Conservation (phyloP, 192 early-diverging fungal genomes). For the Gigaspora rosea region DNA sequence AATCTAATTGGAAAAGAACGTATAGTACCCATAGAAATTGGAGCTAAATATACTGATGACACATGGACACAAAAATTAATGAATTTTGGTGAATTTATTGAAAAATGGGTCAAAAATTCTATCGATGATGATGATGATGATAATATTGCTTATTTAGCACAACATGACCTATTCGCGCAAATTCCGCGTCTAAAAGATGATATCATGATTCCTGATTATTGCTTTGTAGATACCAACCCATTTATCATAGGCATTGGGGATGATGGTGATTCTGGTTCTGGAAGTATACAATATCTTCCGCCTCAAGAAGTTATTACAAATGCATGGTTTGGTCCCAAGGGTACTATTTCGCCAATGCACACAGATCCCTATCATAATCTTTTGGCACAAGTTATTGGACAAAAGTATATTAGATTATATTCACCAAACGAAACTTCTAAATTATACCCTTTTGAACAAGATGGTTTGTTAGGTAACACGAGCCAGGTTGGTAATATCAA, state of each 20-base stretch:
- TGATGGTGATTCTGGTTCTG: not conserved
- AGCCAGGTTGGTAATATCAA: slow-evolving; percentile 53
- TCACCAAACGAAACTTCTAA: slow-evolving; percentile 57
- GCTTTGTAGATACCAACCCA: slow-evolving; percentile 49
- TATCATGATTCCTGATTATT: slow-evolving; percentile 80
- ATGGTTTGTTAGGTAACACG: slow-evolving; percentile 67
- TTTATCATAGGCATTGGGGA: not conserved
- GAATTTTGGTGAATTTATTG: slow-evolving; percentile 69
- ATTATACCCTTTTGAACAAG: slow-evolving; percentile 62
- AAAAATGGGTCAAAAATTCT: slow-evolving; percentile 37
- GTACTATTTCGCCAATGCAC: slow-evolving; percentile 85
- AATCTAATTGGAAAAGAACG: slow-evolving; percentile 62
- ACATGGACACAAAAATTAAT: slow-evolving; percentile 77
- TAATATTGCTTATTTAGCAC: slow-evolving; percentile 73
- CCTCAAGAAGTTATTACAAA: slow-evolving; percentile 56
- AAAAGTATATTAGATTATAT: slow-evolving; percentile 78
- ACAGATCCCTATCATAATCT: slow-evolving; percentile 81
- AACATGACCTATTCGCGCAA: slow-evolving; percentile 83
- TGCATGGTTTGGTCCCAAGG: slow-evolving; percentile 82
- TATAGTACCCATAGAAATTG: slow-evolving; percentile 82
- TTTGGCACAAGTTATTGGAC: slow-evolving; percentile 82
- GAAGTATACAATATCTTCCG: slow-evolving; percentile 23
- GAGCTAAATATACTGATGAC: slow-evolving; percentile 73
- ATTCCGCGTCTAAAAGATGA: slow-evolving; percentile 68
- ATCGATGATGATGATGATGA: not conserved